phyloP scores from a whole-genome alignment of 2,329 filamentous ascomycete genomes.

The Nigrospora sphaerica region DNA sequence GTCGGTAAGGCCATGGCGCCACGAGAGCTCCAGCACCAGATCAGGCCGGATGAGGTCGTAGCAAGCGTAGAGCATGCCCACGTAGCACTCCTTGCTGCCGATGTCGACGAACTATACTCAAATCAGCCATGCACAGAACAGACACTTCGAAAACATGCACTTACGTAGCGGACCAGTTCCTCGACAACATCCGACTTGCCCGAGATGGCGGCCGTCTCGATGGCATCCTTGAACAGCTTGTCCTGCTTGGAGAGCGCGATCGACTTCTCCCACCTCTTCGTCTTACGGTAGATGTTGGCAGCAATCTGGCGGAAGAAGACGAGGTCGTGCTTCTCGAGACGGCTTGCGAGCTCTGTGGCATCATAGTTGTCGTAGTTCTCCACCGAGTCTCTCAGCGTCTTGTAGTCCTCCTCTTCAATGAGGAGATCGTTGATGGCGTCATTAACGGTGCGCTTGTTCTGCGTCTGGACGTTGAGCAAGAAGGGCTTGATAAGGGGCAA shows the following conservation, averaged over 20 bases:
- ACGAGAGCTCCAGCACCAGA: constrained; percentile 90
- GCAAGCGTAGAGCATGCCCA: constrained; percentile 99
- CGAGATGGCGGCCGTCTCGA: constrained; percentile 93
- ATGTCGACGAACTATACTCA: constrained; percentile 84
- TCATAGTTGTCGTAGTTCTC: constrained; percentile 99
- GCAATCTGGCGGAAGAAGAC: constrained; percentile 99
- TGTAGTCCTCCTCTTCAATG: constrained; percentile 99
- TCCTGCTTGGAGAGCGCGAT: constrained; percentile 97
- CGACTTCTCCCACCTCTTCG: constrained; percentile 99
- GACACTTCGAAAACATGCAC: constrained; percentile 32
- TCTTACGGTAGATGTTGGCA: constrained; percentile 97
- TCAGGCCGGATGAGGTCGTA: constrained; percentile 95
- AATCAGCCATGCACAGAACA: constrained; percentile 21
- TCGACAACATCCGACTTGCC: constrained; percentile 88
- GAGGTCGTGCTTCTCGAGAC: constrained; percentile 93
- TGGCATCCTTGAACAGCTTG: constrained; percentile 98
- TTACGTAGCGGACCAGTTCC: constrained; percentile 92
- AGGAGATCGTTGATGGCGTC: constrained; percentile 95
- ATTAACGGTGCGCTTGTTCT: constrained; percentile 98
- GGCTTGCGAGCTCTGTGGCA: constrained; percentile 81
- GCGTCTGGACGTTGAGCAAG: constrained; percentile 87
- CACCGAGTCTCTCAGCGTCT: constrained; percentile 93
- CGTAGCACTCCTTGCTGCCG: constrained; percentile 97
- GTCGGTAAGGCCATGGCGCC: constrained; percentile 89
- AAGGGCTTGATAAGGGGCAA: constrained; percentile 98